Evolutionary conservation across 2,329 filamentous ascomycete species (phyloP).

Genomic region (Phialophora expanda): DNA sequence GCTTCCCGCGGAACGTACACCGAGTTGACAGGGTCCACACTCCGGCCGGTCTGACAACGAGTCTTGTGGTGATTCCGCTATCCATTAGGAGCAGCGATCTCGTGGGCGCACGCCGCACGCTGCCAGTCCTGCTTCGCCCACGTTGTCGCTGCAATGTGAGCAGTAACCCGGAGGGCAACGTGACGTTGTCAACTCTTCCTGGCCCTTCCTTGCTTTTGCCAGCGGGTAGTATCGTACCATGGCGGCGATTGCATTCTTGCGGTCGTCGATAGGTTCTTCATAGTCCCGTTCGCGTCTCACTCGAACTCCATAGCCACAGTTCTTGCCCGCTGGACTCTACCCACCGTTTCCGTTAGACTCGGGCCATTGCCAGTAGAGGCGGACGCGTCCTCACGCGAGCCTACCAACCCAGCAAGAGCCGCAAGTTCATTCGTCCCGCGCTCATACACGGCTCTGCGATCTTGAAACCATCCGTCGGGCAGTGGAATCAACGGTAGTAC

Average conservation of each 20-base stretch:
- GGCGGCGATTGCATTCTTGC: neutral
- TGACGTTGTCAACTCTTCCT: neutral
- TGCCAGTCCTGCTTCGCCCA: neutral
- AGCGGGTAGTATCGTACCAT: neutral
- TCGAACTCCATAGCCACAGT: conserved; percentile 56
- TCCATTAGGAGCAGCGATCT: neutral
- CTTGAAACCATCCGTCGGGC: conserved; percentile 44
- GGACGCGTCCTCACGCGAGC: conserved; percentile 10
- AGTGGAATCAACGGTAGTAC: conserved; percentile 34
- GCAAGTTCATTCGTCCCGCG: conserved; percentile 47
- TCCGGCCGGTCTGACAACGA: neutral
- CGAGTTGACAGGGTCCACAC: neutral
- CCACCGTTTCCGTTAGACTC: conserved; percentile 52
- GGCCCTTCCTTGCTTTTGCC: neutral
- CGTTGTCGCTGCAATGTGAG: neutral
- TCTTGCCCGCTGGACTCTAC: conserved; percentile 53
- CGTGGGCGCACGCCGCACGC: too few species aligned
- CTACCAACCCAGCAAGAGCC: conserved; percentile 47
- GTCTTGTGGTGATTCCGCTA: neutral
- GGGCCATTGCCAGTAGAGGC: conserved; percentile 36
- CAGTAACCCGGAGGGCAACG: neutral
- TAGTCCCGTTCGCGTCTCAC: conserved; percentile 39
- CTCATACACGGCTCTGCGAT: conserved; percentile 51
- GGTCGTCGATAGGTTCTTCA: neutral
- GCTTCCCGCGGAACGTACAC: neutral